Conservation (phyloP, 768 basidiomycete genomes). For the Boletus rufocinnamomeus region DNA sequence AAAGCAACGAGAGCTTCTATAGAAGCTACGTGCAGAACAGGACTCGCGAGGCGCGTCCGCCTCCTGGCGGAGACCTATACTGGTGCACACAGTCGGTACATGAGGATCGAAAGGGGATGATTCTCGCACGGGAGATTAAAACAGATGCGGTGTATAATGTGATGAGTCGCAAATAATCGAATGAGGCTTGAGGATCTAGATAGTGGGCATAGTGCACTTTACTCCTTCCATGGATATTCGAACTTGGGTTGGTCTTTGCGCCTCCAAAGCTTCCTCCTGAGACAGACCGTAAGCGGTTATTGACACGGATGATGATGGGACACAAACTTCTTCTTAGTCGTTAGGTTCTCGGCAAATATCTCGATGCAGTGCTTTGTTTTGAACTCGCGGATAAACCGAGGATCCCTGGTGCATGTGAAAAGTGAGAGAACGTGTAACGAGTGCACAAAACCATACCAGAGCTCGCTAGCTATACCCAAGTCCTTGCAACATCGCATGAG, state of each 20-base stretch:
- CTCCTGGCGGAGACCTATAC: not conserved
- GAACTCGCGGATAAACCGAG: slow-evolving; percentile 92
- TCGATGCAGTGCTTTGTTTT: slow-evolving; percentile 83
- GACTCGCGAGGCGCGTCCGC: not conserved
- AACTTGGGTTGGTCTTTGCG: slow-evolving; percentile 85
- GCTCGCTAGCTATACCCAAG: slow-evolving; percentile 91
- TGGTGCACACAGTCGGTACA: not conserved
- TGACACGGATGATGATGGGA: not conserved
- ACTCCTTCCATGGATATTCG: slow-evolving; percentile 87
- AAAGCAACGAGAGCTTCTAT: not conserved
- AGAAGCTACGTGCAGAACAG: not conserved
- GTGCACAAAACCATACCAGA: slow-evolving; percentile 63
- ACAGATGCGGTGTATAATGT: not conserved
- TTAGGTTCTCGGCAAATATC: slow-evolving; percentile 79
- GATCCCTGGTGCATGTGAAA: slow-evolving; percentile 63
- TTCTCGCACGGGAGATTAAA: not conserved
- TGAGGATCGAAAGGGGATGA: not conserved
- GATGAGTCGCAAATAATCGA: not conserved
- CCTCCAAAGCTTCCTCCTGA: slow-evolving; percentile 89
- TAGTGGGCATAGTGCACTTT: slow-evolving; percentile 21
- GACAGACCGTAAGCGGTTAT: slow-evolving; percentile 9
- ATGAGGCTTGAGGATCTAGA: not conserved
- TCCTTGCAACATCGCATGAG: slow-evolving; percentile 98
- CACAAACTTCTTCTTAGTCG: slow-evolving; percentile 89
- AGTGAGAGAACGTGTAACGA: not conserved